These are phyloP conservation scores for Citrus medica DNA, from an alignment of 345 rosid genomes.

Conservation along the genomic window DNA sequence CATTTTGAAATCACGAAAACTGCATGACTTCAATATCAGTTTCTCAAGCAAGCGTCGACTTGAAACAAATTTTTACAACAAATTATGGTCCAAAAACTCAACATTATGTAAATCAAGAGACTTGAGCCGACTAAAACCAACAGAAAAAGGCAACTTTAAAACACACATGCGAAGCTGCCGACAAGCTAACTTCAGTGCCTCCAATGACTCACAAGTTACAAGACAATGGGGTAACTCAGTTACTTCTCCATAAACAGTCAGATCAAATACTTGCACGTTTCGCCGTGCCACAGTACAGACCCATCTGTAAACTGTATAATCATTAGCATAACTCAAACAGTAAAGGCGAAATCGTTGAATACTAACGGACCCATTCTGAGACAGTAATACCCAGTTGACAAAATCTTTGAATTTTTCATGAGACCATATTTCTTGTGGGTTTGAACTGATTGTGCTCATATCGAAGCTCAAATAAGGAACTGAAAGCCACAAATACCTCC, in stretches of 20 bases:
- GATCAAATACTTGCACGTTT: background rate
- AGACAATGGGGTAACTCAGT: background rate
- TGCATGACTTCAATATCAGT: background rate
- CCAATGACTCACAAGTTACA: background rate
- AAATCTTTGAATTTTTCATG: background rate
- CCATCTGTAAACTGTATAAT: background rate
- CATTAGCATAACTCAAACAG: background rate
- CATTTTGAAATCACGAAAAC: background rate
- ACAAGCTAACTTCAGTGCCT: background rate
- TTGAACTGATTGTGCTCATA: background rate
- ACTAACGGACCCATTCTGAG: background rate
- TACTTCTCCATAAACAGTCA: background rate
- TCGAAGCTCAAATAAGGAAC: background rate
- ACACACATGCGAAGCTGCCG: background rate
- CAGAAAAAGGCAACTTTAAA: too few species aligned
- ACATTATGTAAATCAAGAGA: background rate
- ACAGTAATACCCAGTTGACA: background rate
- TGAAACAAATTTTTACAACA: background rate
- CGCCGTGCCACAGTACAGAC: background rate
- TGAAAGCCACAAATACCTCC: constrained; percentile 5
- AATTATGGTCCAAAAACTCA: background rate
- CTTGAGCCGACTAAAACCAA: background rate
- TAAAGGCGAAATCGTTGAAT: background rate
- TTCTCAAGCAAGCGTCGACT: background rate
- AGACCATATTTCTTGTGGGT: background rate